Evolutionary conservation across 495 filamentous ascomycete species (phyloP).

Genomic region (Aspergillus homomorphus): DNA sequence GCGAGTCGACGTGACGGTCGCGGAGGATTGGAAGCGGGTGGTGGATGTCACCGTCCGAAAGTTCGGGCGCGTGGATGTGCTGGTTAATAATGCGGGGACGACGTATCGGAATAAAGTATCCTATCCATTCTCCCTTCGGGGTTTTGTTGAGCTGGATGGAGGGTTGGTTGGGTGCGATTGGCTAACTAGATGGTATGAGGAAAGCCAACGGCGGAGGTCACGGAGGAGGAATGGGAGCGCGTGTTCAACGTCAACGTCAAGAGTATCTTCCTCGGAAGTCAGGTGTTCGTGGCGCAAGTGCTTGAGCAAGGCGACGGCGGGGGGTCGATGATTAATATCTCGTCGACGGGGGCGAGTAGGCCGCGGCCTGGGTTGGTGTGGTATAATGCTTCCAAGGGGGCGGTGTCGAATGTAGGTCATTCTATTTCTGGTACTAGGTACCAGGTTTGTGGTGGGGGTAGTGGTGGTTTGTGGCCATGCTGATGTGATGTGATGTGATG

Average conservation of each 20-base stretch:
- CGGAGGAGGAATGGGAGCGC: conserved; percentile 63
- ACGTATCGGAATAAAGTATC: conserved; percentile 63
- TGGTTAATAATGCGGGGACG: conserved; percentile 71
- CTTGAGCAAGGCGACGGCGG: conserved; percentile 57
- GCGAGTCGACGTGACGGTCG: conserved; percentile 49
- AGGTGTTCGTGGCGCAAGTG: conserved; percentile 51
- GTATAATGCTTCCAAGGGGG: conserved; percentile 69
- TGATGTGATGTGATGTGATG: background rate
- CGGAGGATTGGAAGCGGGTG: conserved; percentile 46
- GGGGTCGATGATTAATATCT: conserved; percentile 64
- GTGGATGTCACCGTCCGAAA: conserved; percentile 44
- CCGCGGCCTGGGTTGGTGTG: conserved; percentile 66
- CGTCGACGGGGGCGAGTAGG: conserved; percentile 59
- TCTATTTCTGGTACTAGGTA: background rate
- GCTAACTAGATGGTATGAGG: conserved; percentile 4
- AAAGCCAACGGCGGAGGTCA: conserved; percentile 58
- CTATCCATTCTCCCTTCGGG: background rate
- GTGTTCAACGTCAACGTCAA: conserved; percentile 67
- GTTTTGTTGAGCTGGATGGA: background rate
- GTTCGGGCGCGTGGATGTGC: conserved; percentile 53
- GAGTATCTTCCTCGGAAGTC: conserved; percentile 55
- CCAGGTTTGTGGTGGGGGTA: background rate
- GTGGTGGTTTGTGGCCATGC: background rate
- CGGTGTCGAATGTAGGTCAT: conserved; percentile 55
- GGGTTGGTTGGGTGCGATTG: background rate